These are phyloP conservation scores for Coemansia sp. DNA, from an alignment of 192 early-diverging fungal genomes.

Conservation along the genomic window DNA sequence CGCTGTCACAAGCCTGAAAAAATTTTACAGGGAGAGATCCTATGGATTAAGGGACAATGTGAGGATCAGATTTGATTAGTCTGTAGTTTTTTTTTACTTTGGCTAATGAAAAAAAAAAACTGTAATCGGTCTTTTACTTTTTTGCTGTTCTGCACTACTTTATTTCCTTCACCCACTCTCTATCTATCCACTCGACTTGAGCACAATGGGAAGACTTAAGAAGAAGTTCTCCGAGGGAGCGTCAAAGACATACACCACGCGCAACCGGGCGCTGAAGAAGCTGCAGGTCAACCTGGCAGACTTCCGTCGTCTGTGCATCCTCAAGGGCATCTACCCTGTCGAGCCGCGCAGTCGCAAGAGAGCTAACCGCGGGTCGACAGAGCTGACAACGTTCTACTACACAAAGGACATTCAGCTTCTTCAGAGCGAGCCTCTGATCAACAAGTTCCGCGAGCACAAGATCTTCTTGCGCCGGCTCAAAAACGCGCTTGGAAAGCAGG, in stretches of 20 bases:
- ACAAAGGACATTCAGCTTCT: constrained; percentile 94
- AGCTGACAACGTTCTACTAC: constrained; percentile 91
- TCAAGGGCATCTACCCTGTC: constrained; percentile 98
- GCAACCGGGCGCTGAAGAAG: constrained; percentile 88
- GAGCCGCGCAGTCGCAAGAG: constrained; percentile 94
- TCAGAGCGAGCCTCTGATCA: constrained; percentile 88
- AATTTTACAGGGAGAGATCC: no score
- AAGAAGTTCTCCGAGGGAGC: constrained; percentile 90
- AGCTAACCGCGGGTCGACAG: constrained; percentile 84
- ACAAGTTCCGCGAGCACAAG: constrained; percentile 92
- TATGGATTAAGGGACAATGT: no score
- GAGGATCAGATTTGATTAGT: no score
- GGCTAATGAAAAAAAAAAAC: no score
- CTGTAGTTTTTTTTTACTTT: no score
- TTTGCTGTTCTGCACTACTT: no score
- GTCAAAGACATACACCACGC: constrained; percentile 85
- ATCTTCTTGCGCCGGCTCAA: constrained; percentile 81
- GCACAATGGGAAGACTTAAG: constrained; percentile 41
- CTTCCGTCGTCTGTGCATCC: constrained; percentile 96
- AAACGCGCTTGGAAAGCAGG: constrained; percentile 79
- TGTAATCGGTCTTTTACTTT: no score
- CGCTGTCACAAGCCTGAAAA: no score
- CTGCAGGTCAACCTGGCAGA: constrained; percentile 91
- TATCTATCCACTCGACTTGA: constrained; percentile 2
- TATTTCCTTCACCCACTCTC: neutral